These are phyloP conservation scores for Pichia membranifaciens DNA, from an alignment of 805 yeast species.

Conservation along the genomic window DNA sequence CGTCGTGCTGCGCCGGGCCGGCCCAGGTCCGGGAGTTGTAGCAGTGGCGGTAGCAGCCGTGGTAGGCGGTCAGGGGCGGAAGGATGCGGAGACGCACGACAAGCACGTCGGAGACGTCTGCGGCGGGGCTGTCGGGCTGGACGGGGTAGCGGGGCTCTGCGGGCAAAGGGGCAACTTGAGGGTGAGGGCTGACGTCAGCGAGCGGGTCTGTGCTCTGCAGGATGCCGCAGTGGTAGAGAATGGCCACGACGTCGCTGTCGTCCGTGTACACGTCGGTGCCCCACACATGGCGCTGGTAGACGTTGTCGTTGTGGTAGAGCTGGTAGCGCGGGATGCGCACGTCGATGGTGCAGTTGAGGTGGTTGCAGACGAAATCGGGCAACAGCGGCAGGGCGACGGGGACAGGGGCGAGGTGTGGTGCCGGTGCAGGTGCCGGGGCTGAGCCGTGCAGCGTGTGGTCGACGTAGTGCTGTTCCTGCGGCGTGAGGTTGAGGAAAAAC, in stretches of 20 bases:
- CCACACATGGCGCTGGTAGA: slow-evolving; percentile 61
- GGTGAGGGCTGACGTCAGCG: slow-evolving; percentile 9
- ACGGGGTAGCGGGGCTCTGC: slow-evolving; percentile 26
- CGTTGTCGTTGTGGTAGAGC: slow-evolving; percentile 37
- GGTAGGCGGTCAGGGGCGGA: slow-evolving; percentile 62
- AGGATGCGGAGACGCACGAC: slow-evolving; percentile 55
- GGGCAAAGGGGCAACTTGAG: slow-evolving; percentile 21
- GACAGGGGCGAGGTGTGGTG: too few species aligned
- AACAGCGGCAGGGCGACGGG: background rate
- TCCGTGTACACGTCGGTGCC: slow-evolving; percentile 92
- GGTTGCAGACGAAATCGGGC: background rate
- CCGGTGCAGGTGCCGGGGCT: too few species aligned
- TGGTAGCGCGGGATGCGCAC: slow-evolving; percentile 47
- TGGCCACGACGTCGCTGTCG: slow-evolving; percentile 79
- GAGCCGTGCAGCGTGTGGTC: background rate
- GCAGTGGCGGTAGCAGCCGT: slow-evolving; percentile 62
- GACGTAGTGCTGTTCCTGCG: slow-evolving; percentile 17
- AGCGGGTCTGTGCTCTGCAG: slow-evolving; percentile 35
- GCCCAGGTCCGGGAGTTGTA: slow-evolving; percentile 74
- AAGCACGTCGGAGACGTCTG: slow-evolving; percentile 39
- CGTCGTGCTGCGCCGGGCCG: slow-evolving; percentile 52
- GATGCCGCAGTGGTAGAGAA: slow-evolving; percentile 70
- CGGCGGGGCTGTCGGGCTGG: slow-evolving; percentile 28
- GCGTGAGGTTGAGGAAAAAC: slow-evolving; percentile 17
- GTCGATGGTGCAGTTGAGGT: slow-evolving; percentile 43